phyloP scores from a whole-genome alignment of 2,329 filamentous ascomycete genomes.

The Chaetomium olivaceum region DNA sequence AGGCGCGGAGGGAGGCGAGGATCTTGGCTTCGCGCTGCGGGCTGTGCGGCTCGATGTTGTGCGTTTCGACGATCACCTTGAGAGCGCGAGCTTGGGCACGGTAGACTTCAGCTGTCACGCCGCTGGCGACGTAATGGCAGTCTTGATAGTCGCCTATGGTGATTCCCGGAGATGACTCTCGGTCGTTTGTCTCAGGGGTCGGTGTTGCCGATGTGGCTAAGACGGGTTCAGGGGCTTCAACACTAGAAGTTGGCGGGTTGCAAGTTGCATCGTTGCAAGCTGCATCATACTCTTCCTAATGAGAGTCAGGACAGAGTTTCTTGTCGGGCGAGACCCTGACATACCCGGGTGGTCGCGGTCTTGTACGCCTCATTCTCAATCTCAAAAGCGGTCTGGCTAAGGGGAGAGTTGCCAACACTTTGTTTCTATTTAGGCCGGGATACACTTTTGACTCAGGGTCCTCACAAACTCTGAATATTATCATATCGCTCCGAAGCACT shows the following conservation, averaged over 20 bases:
- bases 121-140: constrained; percentile 60
- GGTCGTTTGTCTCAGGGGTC: neutral
- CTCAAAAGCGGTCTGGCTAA: constrained; percentile 55
- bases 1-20: constrained; percentile 62
- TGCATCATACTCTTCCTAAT: constrained; percentile 60
- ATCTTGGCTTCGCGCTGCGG: constrained; percentile 77
- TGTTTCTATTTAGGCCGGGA: constrained; percentile 26
- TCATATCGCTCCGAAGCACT: constrained; percentile 63
- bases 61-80: constrained; percentile 79
- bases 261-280: constrained; percentile 54
- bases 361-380: constrained; percentile 67
- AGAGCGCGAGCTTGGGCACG: constrained; percentile 66
- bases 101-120: constrained; percentile 83
- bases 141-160: constrained; percentile 55
- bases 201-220: neutral
- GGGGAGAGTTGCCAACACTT: constrained; percentile 25
- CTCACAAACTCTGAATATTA: constrained; percentile 64
- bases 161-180: constrained; percentile 38
- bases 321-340: constrained; percentile 29
- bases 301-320: constrained; percentile 29
- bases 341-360: constrained; percentile 58
- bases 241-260: constrained; percentile 20
- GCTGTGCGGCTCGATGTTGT: constrained; percentile 78
- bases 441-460: neutral
- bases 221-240: constrained; percentile 1